These are phyloP conservation scores for Penicillium coprophilum DNA, from an alignment of 495 filamentous ascomycete genomes.

Conservation along the genomic window DNA sequence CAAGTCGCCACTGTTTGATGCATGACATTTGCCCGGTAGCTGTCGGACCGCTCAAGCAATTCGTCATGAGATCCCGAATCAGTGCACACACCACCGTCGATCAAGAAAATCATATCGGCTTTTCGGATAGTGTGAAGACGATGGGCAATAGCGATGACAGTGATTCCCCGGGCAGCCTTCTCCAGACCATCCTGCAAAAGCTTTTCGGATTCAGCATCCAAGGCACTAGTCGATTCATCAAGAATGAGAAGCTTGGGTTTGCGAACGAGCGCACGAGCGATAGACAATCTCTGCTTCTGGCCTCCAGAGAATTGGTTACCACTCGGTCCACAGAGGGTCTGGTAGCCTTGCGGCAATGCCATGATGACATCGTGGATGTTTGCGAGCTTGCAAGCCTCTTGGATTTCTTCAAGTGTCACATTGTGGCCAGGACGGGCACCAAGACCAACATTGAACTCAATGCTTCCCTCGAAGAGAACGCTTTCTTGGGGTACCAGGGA, in stretches of 20 bases:
- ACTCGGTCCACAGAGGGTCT: slow-evolving; percentile 63
- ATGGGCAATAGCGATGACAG: slow-evolving; percentile 78
- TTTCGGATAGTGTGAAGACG: slow-evolving; percentile 71
- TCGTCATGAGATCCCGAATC: slow-evolving; percentile 70
- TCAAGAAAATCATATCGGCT: slow-evolving; percentile 73
- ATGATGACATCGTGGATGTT: slow-evolving; percentile 60
- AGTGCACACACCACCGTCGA: slow-evolving; percentile 65
- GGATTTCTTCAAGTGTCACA: slow-evolving; percentile 49
- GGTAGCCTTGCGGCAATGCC: slow-evolving; percentile 58
- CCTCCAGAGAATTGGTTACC: slow-evolving; percentile 69
- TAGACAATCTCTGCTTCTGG: slow-evolving; percentile 73
- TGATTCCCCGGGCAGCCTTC: slow-evolving; percentile 65
- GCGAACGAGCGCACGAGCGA: slow-evolving; percentile 73
- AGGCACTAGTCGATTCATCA: slow-evolving; percentile 75
- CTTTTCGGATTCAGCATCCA: slow-evolving; percentile 72
- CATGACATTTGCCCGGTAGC: slow-evolving; percentile 57
- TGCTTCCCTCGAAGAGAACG: slow-evolving; percentile 53
- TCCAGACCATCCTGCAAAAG: slow-evolving; percentile 69
- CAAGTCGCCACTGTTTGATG: slow-evolving; percentile 40
- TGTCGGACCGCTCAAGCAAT: slow-evolving; percentile 56
- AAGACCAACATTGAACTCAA: slow-evolving; percentile 55
- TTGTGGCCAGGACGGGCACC: slow-evolving; percentile 46
- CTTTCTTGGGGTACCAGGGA: slow-evolving; percentile 57
- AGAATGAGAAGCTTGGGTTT: slow-evolving; percentile 69
- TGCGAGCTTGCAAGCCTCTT: slow-evolving; percentile 56